Evolutionary conservation across 1,284 basidiomycete species (phyloP).

Genomic region (Volvariella surrecta): DNA sequence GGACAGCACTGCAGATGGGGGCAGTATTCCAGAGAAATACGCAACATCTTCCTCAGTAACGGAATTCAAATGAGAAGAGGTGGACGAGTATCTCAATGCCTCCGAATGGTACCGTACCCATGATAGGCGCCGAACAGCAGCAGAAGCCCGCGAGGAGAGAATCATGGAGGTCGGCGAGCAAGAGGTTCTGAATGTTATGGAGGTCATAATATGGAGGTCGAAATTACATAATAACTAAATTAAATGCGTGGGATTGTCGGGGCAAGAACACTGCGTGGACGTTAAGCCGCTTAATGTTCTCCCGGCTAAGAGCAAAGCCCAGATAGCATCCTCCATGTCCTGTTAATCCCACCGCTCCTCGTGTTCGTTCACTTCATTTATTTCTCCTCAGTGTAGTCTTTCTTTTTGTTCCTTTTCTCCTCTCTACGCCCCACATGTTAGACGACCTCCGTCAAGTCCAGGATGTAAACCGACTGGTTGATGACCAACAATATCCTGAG

Average conservation of each 20-base stretch:
- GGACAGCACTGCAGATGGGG: slow-evolving; percentile 53
- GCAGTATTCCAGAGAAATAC: slow-evolving; percentile 55
- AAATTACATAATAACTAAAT: no score
- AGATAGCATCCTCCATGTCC: no score
- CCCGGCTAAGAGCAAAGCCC: slow-evolving; percentile 6
- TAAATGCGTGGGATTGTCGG: no score
- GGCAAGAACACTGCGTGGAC: no score
- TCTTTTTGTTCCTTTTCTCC: not conserved
- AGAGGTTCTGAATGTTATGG: no score
- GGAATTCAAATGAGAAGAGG: slow-evolving; percentile 20
- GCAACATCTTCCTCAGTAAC: slow-evolving; percentile 49
- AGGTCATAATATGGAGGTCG: no score
- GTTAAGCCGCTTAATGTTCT: no score
- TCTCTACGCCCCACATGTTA: no score
- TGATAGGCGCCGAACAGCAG: slow-evolving; percentile 3
- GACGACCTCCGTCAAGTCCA: no score
- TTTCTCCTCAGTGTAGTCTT: not conserved
- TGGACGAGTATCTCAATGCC: not conserved
- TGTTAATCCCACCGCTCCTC: not conserved
- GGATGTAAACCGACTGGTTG: slow-evolving; percentile 14
- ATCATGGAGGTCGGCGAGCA: slow-evolving; percentile 6
- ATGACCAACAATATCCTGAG: slow-evolving; percentile 21
- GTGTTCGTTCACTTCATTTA: not conserved
- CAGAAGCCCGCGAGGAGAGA: slow-evolving; percentile 10
- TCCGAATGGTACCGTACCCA: not conserved